A percentile compares a stretch with the other conserved stretches of the same genome.
Conservation (phyloP, 768 basidiomycete species). For the Lanmaoa pseudosensibilis region DNA sequence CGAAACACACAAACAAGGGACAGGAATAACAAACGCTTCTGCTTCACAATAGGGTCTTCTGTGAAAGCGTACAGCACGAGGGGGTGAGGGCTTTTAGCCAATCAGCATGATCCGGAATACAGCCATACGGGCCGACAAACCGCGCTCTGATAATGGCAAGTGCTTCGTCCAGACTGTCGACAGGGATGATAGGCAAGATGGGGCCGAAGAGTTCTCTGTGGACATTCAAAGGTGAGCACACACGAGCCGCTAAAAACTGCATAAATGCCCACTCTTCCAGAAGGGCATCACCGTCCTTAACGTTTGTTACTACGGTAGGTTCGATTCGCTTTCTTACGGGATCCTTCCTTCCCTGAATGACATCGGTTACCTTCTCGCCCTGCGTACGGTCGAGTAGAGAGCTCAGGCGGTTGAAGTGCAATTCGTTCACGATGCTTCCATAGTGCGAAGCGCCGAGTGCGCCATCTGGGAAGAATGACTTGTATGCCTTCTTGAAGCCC, state of each 20-base stretch:
- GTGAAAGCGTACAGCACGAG: constrained; percentile 68
- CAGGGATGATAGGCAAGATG: constrained; percentile 59
- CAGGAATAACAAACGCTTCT: constrained; percentile 33
- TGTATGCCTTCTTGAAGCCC: constrained; percentile 44
- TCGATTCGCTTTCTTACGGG: constrained; percentile 48
- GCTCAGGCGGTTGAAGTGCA: constrained; percentile 54
- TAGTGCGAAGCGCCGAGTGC: constrained; percentile 45
- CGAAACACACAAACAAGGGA: neutral
- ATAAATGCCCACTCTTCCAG: constrained; percentile 51
- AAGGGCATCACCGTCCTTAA: constrained; percentile 53
- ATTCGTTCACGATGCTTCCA: constrained; percentile 52
- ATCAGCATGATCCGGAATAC: constrained; percentile 3
- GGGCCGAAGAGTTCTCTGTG: constrained; percentile 75
- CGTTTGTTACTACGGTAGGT: constrained; percentile 59
- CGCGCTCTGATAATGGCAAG: constrained; percentile 52
- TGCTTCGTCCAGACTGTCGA: constrained; percentile 56
- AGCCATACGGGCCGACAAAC: constrained; percentile 34
- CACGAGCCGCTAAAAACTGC: neutral
- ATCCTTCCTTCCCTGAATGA: constrained; percentile 35
- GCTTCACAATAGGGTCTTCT: constrained; percentile 41
- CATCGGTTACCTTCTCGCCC: constrained; percentile 57
- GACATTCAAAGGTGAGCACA: neutral
- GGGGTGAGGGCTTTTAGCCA: constrained; percentile 47
- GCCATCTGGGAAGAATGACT: constrained; percentile 54
- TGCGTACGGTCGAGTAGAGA: constrained; percentile 52